Conservation (phyloP, 768 basidiomycete genomes). For the Tremella fuciformis region DNA sequence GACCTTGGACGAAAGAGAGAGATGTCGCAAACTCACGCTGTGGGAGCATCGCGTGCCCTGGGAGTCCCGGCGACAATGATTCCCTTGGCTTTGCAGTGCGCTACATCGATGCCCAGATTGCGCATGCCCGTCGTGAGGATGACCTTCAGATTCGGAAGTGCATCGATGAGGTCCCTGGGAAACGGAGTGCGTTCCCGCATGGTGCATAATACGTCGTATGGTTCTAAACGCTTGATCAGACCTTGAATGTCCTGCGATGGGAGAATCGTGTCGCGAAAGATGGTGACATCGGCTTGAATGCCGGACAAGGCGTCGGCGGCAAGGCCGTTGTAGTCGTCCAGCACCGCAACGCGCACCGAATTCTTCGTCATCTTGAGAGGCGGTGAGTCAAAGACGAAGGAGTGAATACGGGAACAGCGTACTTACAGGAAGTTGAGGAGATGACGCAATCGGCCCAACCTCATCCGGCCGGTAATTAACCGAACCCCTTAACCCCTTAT, state of each 20-base stretch:
- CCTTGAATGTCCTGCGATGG: not conserved
- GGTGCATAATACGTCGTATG: conserved; percentile 59
- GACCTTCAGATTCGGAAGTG: conserved; percentile 62
- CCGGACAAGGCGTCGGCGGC: not conserved
- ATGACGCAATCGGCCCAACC: too few relatives aligned
- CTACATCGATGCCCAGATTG: conserved; percentile 49
- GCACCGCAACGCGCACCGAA: conserved; percentile 8
- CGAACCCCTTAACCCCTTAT: too few relatives aligned
- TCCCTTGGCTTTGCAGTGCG: conserved; percentile 9
- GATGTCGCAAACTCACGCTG: conserved; percentile 7
- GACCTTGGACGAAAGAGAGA: not conserved
- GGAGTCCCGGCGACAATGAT: conserved; percentile 16
- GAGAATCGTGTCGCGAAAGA: conserved; percentile 57
- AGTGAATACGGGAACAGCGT: too few relatives aligned
- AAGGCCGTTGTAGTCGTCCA: conserved; percentile 21
- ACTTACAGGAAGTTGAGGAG: too few relatives aligned
- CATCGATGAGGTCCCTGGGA: conserved; percentile 56
- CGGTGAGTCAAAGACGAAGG: too few relatives aligned
- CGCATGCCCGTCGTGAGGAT: conserved; percentile 61
- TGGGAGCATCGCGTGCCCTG: not conserved
- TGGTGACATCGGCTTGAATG: conserved; percentile 16
- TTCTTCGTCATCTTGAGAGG: too few relatives aligned
- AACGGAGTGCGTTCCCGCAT: conserved; percentile 70
- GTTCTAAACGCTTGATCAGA: conserved; percentile 56
- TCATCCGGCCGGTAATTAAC: too few relatives aligned